phyloP scores from a whole-genome alignment of 441 rosid species.

The Bruguiera hainesii region DNA sequence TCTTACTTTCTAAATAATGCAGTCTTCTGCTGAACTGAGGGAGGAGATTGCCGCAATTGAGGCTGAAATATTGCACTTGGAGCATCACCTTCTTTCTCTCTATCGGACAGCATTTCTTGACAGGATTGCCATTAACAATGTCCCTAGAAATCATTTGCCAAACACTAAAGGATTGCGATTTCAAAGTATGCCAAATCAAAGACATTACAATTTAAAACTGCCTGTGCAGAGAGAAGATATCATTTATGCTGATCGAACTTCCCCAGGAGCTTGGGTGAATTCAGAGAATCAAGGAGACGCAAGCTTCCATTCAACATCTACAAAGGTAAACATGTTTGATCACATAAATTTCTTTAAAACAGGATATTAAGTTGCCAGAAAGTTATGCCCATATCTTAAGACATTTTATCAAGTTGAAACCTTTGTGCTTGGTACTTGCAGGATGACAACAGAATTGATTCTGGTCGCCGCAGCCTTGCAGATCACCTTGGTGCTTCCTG shows the following conservation, averaged over 20 bases:
- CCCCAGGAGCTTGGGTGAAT: constrained; percentile 38
- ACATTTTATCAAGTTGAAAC: not conserved
- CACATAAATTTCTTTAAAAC: not conserved
- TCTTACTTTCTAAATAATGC: constrained; percentile 18
- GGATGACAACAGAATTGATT: constrained; percentile 36
- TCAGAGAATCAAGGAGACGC: constrained; percentile 37
- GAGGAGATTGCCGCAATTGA: constrained; percentile 69
- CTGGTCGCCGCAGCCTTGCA: constrained; percentile 60
- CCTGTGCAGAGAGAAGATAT: constrained; percentile 21
- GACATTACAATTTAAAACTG: constrained; percentile 28
- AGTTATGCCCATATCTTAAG: not conserved
- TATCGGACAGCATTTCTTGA: constrained; percentile 71
- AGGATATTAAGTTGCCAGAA: constrained; percentile 1
- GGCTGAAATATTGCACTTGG: constrained; percentile 60
- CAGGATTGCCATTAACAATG: constrained; percentile 31
- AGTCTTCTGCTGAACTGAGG: constrained; percentile 62
- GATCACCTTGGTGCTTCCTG: constrained; percentile 56
- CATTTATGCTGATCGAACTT: constrained; percentile 33
- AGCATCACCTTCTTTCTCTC: constrained; percentile 61
- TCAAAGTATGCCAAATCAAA: constrained; percentile 19
- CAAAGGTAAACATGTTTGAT: constrained; percentile 37
- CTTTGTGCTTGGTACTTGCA: constrained; percentile 23
- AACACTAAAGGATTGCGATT: constrained; percentile 31
- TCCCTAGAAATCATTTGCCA: constrained; percentile 23
- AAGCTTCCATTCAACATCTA: constrained; percentile 36